Conservation (phyloP, 225 moss, liverwort and hornwort genomes). For the Takakia lepidozioides region DNA sequence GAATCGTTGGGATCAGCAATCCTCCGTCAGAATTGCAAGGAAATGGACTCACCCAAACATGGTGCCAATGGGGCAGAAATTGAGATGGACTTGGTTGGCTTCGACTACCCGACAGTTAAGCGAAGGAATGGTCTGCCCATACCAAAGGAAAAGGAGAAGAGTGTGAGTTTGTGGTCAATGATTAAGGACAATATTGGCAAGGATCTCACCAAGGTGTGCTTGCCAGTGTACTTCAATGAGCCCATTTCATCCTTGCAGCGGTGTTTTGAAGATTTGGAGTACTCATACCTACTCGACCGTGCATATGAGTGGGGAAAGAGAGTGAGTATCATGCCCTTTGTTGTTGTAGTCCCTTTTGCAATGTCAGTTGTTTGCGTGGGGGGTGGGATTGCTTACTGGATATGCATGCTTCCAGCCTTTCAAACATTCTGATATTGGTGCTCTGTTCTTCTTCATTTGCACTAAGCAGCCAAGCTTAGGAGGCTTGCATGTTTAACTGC, state of each 20-base stretch:
- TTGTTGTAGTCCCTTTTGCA: too few relatives aligned
- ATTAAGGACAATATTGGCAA: constrained; percentile 99
- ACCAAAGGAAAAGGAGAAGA: constrained; percentile 96
- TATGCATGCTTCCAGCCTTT: too few relatives aligned
- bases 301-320: constrained; percentile 83
- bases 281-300: constrained; percentile 87
- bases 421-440: too few relatives aligned
- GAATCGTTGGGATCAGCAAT: too few relatives aligned
- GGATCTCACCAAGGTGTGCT: constrained; percentile 97
- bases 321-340: constrained; percentile 24
- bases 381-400: too few relatives aligned
- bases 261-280: constrained; percentile 97
- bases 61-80: too few relatives aligned
- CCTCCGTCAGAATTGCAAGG: too few relatives aligned
- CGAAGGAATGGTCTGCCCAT: constrained; percentile 74
- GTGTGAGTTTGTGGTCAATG: constrained; percentile 99
- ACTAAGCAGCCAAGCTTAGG: too few relatives aligned
- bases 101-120: constrained; percentile 71
- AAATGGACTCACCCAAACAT: not conserved
- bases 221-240: constrained; percentile 98
- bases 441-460: too few relatives aligned
- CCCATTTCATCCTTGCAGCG: constrained; percentile 96
- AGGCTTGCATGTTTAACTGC: too few relatives aligned
- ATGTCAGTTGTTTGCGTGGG: too few relatives aligned
- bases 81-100: constrained; percentile 77